phyloP scores from a whole-genome alignment of 1,284 basidiomycete genomes.

The Apiotrichum porosum region DNA sequence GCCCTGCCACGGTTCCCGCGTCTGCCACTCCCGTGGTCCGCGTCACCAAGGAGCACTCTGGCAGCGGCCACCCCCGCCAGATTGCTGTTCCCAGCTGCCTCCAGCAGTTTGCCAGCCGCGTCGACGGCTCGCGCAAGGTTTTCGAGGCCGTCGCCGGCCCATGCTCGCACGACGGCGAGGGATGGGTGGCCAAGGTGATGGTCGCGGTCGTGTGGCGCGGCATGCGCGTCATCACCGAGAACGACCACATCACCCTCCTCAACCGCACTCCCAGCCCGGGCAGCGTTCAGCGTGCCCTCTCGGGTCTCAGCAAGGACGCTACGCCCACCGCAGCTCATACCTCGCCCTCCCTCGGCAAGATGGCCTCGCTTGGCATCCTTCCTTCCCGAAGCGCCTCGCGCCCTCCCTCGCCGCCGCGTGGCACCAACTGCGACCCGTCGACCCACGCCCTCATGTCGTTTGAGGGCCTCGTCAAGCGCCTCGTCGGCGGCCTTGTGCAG shows the following conservation, averaged over 20 bases:
- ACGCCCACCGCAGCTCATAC: slow-evolving; percentile 10
- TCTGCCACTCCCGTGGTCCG: slow-evolving; percentile 13
- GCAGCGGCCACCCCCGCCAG: slow-evolving; percentile 25
- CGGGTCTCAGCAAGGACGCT: slow-evolving; percentile 38
- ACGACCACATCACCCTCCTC: slow-evolving; percentile 17
- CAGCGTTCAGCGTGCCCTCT: slow-evolving; percentile 38
- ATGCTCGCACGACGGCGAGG: slow-evolving; percentile 48
- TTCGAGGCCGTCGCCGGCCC: slow-evolving; percentile 43
- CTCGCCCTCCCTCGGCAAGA: slow-evolving; percentile 35
- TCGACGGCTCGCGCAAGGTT: slow-evolving; percentile 43
- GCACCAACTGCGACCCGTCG: slow-evolving; percentile 27
- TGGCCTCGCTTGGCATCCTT: slow-evolving; percentile 35
- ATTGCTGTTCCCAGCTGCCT: slow-evolving; percentile 41
- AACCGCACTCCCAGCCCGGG: slow-evolving; percentile 40
- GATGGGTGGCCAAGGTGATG: slow-evolving; percentile 48
- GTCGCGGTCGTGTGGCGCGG: slow-evolving; percentile 49
- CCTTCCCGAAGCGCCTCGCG: slow-evolving; percentile 41
- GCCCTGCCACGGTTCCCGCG: slow-evolving; percentile 32
- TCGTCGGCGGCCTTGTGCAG: slow-evolving; percentile 44
- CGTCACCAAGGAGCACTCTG: slow-evolving; percentile 29
- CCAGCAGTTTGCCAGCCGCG: slow-evolving; percentile 45
- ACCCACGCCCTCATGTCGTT: slow-evolving; percentile 45
- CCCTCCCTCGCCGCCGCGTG: slow-evolving; percentile 42
- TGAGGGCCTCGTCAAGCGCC: slow-evolving; percentile 45
- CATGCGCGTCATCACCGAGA: slow-evolving; percentile 42